Conservation (phyloP, 2,329 filamentous ascomycete species). For the Fusarium torulosum region DNA sequence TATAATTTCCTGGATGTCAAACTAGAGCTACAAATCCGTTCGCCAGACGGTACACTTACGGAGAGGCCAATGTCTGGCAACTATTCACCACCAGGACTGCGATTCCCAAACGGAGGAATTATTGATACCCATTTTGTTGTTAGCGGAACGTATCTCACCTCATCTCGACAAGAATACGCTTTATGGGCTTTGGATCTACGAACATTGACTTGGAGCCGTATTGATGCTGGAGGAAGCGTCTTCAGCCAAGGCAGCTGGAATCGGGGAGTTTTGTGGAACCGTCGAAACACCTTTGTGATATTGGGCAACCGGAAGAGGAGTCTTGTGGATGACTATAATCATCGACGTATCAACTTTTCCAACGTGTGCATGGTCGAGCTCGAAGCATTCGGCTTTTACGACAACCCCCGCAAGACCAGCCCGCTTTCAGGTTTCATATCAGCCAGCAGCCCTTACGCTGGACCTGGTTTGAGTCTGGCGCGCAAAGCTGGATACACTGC, state of each 20-base stretch:
- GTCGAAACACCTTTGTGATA: slow-evolving; percentile 95
- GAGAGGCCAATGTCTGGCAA: slow-evolving; percentile 91
- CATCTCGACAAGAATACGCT: slow-evolving; percentile 97
- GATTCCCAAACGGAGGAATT: slow-evolving; percentile 95
- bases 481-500: slow-evolving; percentile 74
- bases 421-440: slow-evolving; percentile 88
- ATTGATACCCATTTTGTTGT: slow-evolving; percentile 98
- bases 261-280: slow-evolving; percentile 90
- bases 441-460: slow-evolving; percentile 77
- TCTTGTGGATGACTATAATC: slow-evolving; percentile 97
- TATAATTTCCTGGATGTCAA: slow-evolving; percentile 99
- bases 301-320: slow-evolving; percentile 93
- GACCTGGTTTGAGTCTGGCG: slow-evolving; percentile 66
- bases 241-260: slow-evolving; percentile 99
- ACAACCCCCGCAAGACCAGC: slow-evolving; percentile 85
- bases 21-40: slow-evolving; percentile 89
- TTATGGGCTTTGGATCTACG: slow-evolving; percentile 93
- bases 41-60: slow-evolving; percentile 83
- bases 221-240: slow-evolving; percentile 92
- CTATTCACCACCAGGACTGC: slow-evolving; percentile 89
- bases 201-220: slow-evolving; percentile 92
- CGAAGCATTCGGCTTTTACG: slow-evolving; percentile 96
- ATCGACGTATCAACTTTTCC: slow-evolving; percentile 95
- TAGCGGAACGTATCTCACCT: slow-evolving; percentile 96
- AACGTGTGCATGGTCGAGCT: slow-evolving; percentile 97